A percentile compares a stretch with the other conserved stretches of the same genome.
phyloP scores from a whole-genome alignment of 169 alveolate species.

The Cryptosporidium sp. region DNA sequence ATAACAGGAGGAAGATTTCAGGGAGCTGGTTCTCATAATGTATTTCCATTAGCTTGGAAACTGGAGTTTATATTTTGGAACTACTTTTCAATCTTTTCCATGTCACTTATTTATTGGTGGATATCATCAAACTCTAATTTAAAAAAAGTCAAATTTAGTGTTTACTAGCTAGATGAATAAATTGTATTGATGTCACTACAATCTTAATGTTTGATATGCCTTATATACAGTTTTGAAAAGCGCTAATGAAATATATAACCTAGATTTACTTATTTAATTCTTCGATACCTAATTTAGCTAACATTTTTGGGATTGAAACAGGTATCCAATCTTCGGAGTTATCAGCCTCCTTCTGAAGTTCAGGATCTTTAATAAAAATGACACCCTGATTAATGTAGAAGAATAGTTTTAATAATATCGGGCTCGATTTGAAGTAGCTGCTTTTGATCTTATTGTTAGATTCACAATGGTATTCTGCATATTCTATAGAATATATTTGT shows the following conservation, averaged over 20 bases:
- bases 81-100: conserved; percentile 13
- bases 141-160: neutral
- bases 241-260: neutral
- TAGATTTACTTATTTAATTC: neutral
- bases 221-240: neutral
- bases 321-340: conserved; percentile 39
- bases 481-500: conserved; percentile 33
- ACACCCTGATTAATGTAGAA: conserved; percentile 42
- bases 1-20: conserved; percentile 44
- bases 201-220: neutral
- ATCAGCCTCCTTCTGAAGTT: neutral
- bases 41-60: conserved; percentile 50
- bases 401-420: neutral
- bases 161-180: neutral
- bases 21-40: conserved; percentile 49
- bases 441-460: neutral
- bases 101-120: conserved; percentile 70
- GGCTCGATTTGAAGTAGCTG: conserved; percentile 1
- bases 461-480: neutral
- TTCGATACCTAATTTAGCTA: conserved; percentile 17
- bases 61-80: conserved; percentile 58
- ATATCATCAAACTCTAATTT: conserved; percentile 22
- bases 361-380: neutral
- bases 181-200: neutral
- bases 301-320: neutral